Evolutionary conservation across 768 basidiomycete genomes (phyloP), one percentile per base, ranked within the genome.

Genomic region (Boletus sp.): DNA sequence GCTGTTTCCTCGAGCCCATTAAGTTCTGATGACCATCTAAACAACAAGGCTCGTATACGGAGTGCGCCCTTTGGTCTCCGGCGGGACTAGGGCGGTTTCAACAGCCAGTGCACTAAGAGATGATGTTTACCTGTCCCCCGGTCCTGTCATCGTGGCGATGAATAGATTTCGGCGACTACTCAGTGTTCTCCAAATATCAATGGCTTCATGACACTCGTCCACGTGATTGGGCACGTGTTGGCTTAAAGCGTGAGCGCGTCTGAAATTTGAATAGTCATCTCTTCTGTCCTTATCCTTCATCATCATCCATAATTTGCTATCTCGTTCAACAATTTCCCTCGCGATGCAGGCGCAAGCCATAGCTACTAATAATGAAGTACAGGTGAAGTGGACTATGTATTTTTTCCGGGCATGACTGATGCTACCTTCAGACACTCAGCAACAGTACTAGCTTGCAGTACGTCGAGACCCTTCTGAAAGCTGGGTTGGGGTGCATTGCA

Each of bases 401-500:
- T n/a, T 18, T 9, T 39, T 44, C 28, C 12, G 18, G 20, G 32
- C 2, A 32, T 20, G 29, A 52, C 51, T 67, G 46, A 70, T 41
- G 11, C n/a, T 52, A 30, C 36, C 35, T 65, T 14, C 75, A 85
- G 66, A 67, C 75, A n/a, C 77, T 85, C 32, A 83, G 73, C 32
- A 77, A 75, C 15, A 75, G 74, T 3, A 86, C 89, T 59, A 91
- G 89, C 64, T 72, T 90, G 51, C 79, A 81, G 41, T 84, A 85
- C 18, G 82, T 92, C 11, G 82, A 91, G 64, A 90, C 88, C 11
- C 75, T 92, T 42, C 74, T 92, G 7, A 79, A 78, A 57, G 88
- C 90, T 9, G 86, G 88, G 10, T 70, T 92, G 44, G 88, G 88
- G 0, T 88, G 88, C 53, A 89, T 92, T 53, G 83, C 89, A 15